Conservation (phyloP, 148 eudicot genomes). For the Vaccinium myrtillus region DNA sequence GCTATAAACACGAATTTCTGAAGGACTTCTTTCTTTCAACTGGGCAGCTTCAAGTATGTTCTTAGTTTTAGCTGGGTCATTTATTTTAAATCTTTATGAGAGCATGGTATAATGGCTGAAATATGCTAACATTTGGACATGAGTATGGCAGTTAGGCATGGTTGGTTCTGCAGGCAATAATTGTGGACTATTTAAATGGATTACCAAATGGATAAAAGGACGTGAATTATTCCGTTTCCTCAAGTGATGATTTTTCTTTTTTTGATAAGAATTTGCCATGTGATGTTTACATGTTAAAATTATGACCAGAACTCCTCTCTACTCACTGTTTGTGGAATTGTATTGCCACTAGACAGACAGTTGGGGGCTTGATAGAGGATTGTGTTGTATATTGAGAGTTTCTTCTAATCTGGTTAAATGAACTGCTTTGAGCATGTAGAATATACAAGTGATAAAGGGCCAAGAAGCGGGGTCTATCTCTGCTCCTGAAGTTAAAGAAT, state of each 20-base stretch:
- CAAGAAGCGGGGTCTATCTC: neutral
- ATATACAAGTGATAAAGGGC: neutral
- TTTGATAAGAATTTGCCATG: neutral
- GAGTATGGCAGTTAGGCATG: neutral
- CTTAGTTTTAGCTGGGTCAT: neutral
- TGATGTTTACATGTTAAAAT: neutral
- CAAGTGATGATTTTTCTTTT: no score
- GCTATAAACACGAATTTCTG: conserved; percentile 83
- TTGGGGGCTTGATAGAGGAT: neutral
- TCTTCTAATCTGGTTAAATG: neutral
- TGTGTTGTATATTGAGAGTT: neutral
- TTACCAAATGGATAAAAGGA: neutral
- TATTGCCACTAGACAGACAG: neutral
- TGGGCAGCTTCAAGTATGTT: conserved; percentile 82
- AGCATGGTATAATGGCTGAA: neutral
- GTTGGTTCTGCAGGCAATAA: neutral
- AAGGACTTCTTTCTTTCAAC: conserved; percentile 81
- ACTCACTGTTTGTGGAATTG: neutral
- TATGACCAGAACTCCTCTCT: neutral
- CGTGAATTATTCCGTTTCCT: neutral
- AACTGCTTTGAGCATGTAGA: neutral
- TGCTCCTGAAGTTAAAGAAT: neutral
- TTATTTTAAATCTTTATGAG: neutral
- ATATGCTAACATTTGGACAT: neutral
- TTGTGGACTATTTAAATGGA: neutral